These are phyloP conservation scores for Tylopilus felleus DNA, from an alignment of 768 basidiomycete species.

Conservation along the genomic window DNA sequence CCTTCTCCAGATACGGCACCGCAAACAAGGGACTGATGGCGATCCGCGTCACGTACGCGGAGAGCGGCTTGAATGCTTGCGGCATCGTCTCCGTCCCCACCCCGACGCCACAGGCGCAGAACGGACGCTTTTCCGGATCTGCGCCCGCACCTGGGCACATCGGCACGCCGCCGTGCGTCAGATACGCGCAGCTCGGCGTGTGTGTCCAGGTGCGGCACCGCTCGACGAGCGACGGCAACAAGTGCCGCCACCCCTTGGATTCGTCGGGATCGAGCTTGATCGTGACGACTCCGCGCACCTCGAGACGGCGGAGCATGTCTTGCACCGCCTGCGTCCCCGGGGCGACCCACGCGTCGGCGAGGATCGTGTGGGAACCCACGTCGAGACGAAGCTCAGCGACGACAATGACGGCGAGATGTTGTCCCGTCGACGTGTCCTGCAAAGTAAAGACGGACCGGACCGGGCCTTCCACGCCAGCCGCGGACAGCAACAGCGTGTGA, in stretches of 20 bases:
- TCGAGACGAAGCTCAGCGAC: slow-evolving; percentile 47
- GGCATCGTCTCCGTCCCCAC: slow-evolving; percentile 41
- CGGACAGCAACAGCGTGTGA: slow-evolving; percentile 22
- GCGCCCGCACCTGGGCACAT: slow-evolving; percentile 29
- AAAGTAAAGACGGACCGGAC: slow-evolving; percentile 21
- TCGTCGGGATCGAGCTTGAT: slow-evolving; percentile 19
- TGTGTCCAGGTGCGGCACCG: slow-evolving; percentile 55
- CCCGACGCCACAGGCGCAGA: slow-evolving; percentile 55
- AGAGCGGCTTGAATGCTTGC: slow-evolving; percentile 37
- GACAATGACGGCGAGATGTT: slow-evolving; percentile 43
- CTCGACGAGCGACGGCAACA: slow-evolving; percentile 50
- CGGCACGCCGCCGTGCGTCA: slow-evolving; percentile 32
- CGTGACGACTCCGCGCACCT: slow-evolving; percentile 12
- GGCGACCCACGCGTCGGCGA: slow-evolving; percentile 49
- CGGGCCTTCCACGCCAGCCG: slow-evolving; percentile 23
- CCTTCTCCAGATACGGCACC: slow-evolving; percentile 45
- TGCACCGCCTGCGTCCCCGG: slow-evolving; percentile 29
- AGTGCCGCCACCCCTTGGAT: slow-evolving; percentile 44
- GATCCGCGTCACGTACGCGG: slow-evolving; percentile 44
- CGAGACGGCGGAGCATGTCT: background rate
- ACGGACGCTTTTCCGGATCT: slow-evolving; percentile 37
- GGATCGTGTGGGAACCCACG: slow-evolving; percentile 44
- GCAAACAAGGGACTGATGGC: slow-evolving; percentile 55
- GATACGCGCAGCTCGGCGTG: slow-evolving; percentile 46
- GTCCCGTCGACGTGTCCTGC: slow-evolving; percentile 8